phyloP scores from a whole-genome alignment of 768 basidiomycete genomes.

The Chalciporus sphaerocephalus region DNA sequence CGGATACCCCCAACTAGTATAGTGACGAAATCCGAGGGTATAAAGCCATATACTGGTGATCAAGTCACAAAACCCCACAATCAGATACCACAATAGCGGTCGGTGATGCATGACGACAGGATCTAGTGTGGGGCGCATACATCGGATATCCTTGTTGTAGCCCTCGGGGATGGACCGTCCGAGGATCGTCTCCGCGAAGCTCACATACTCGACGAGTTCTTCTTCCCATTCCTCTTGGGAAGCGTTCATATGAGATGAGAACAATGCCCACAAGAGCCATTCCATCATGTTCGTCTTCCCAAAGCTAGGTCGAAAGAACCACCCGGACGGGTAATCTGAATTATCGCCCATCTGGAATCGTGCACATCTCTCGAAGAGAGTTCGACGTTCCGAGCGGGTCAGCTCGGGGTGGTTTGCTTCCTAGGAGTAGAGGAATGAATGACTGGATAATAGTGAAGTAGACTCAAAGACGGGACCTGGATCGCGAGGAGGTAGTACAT shows the following conservation, averaged over 20 bases:
- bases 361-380: conserved; percentile 48
- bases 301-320: conserved; percentile 45
- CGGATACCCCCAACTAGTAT: conserved; percentile 32
- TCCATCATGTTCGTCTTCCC: conserved; percentile 48
- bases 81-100: conserved; percentile 61
- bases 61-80: conserved; percentile 49
- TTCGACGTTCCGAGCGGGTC: conserved; percentile 39
- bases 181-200: conserved; percentile 36
- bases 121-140: conserved; percentile 54
- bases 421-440: conserved; percentile 16
- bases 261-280: conserved; percentile 67
- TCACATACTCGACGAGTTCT: conserved; percentile 48
- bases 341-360: conserved; percentile 8
- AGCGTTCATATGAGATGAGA: conserved; percentile 37
- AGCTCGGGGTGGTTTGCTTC: conserved; percentile 36
- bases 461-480: no score
- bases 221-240: conserved; percentile 40
- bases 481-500: background rate
- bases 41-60: conserved; percentile 38
- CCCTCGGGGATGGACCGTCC: conserved; percentile 42
- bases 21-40: conserved; percentile 51
- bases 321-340: conserved; percentile 42
- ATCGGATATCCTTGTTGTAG: conserved; percentile 33
- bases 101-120: conserved; percentile 52
- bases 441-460: background rate